Percentiles rank a stretch among this genome's conserved stretches.
These are phyloP conservation scores for Leccinum fallax DNA, from an alignment of 1,284 basidiomycete species.

Conservation along the genomic window DNA sequence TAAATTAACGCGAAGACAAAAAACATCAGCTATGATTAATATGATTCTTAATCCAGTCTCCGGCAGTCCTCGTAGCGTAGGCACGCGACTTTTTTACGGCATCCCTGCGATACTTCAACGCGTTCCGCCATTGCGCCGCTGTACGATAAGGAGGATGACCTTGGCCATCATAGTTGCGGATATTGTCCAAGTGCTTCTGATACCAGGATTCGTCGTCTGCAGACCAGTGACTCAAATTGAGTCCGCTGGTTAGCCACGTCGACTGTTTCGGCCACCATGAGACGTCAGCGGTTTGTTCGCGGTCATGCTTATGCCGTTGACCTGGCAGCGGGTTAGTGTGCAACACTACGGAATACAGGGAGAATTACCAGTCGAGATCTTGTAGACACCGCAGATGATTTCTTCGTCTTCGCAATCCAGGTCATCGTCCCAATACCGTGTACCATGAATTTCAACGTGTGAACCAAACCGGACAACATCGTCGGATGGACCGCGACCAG, in stretches of 20 bases:
- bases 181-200: background rate
- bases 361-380: conserved; percentile 13
- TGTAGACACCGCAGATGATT: conserved; percentile 17
- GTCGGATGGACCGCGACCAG: conserved; percentile 1
- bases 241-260: background rate
- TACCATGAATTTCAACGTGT: background rate
- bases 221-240: background rate
- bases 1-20: background rate
- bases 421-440: conserved; percentile 11
- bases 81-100: background rate
- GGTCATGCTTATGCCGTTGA: background rate
- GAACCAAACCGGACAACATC: conserved; percentile 2
- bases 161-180: background rate
- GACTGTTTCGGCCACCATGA: background rate
- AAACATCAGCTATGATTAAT: background rate
- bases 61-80: background rate
- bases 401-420: conserved; percentile 6
- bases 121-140: background rate
- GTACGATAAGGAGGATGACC: background rate
- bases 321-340: background rate
- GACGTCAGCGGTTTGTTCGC: background rate
- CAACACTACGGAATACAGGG: background rate
- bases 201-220: background rate
- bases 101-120: background rate
- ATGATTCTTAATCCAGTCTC: background rate